Percentiles rank a stretch among this genome's conserved stretches.
phyloP scores from a whole-genome alignment of 805 yeast genomes.

The Candida caryicola region DNA sequence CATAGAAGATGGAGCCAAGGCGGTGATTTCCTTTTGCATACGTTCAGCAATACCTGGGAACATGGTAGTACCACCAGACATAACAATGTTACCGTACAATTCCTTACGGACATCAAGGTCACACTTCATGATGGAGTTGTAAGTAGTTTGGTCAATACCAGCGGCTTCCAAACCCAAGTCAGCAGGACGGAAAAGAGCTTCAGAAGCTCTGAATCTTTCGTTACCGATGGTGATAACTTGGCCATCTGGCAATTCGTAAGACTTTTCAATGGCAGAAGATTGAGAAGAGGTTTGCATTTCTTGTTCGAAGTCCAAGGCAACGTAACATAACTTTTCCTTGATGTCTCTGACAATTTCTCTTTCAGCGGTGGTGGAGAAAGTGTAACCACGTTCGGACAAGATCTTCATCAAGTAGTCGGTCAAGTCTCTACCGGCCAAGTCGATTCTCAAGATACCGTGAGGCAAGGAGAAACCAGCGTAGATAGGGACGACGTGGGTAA shows the following conservation, averaged over 20 bases:
- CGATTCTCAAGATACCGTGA: conserved; percentile 97
- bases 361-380: conserved; percentile 98
- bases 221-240: conserved; percentile 99
- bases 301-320: conserved; percentile 98
- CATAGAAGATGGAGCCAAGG: conserved; percentile 99
- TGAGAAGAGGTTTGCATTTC: conserved; percentile 99
- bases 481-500: conserved; percentile 99
- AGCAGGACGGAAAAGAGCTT: conserved; percentile 98
- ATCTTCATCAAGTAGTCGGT: conserved; percentile 99
- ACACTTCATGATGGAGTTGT: conserved; percentile 95
- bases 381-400: conserved; percentile 97
- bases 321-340: conserved; percentile 98
- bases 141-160: conserved; percentile 98
- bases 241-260: conserved; percentile 99
- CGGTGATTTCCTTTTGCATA: conserved; percentile 99
- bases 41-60: conserved; percentile 99
- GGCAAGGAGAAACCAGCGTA: conserved; percentile 99
- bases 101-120: conserved; percentile 99
- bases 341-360: conserved; percentile 93
- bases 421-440: conserved; percentile 99
- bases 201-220: conserved; percentile 99
- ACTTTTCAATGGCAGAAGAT: conserved; percentile 96
- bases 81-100: conserved; percentile 97
- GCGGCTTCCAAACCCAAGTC: conserved; percentile 88
- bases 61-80: conserved; percentile 99